phyloP scores from a whole-genome alignment of 2,329 filamentous ascomycete species.

The Epichloe gansuensis region DNA sequence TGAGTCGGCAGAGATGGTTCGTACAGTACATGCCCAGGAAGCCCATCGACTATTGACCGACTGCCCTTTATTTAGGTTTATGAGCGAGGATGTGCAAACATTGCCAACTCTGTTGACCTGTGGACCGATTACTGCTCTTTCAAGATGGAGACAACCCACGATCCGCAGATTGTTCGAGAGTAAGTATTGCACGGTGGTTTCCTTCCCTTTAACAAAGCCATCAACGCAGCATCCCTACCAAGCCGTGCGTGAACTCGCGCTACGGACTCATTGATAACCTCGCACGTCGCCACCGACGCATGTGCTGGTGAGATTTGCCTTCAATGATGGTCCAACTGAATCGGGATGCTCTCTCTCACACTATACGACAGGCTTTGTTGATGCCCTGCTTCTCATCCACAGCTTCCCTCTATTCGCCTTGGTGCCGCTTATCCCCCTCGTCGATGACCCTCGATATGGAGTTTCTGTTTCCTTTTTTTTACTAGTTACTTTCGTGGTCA shows the following conservation, averaged over 20 bases:
- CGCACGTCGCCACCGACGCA: constrained; percentile 25
- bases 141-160: constrained; percentile 95
- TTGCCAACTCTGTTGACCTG: constrained; percentile 85
- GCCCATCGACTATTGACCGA: background rate
- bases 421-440: constrained; percentile 20
- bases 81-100: constrained; percentile 85
- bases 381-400: constrained; percentile 24
- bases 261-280: constrained; percentile 16
- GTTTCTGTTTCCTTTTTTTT: constrained; percentile 29
- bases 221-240: constrained; percentile 30
- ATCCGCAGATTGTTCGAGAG: constrained; percentile 94
- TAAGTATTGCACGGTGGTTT: constrained; percentile 66
- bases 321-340: constrained; percentile 41
- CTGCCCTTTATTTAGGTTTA: constrained; percentile 51
- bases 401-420: constrained; percentile 24
- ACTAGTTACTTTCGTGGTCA: constrained; percentile 39
- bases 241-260: constrained; percentile 24
- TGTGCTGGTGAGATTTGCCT: constrained; percentile 61
- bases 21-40: constrained; percentile 12
- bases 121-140: constrained; percentile 97
- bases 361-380: constrained; percentile 49
- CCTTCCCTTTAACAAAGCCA: constrained; percentile 52
- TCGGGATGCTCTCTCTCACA: constrained; percentile 54
- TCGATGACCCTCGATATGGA: constrained; percentile 13
- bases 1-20: constrained; percentile 91